Evolutionary conservation across 208 protist genomes (phyloP).

Genomic region (Wallacemonas sp.): DNA sequence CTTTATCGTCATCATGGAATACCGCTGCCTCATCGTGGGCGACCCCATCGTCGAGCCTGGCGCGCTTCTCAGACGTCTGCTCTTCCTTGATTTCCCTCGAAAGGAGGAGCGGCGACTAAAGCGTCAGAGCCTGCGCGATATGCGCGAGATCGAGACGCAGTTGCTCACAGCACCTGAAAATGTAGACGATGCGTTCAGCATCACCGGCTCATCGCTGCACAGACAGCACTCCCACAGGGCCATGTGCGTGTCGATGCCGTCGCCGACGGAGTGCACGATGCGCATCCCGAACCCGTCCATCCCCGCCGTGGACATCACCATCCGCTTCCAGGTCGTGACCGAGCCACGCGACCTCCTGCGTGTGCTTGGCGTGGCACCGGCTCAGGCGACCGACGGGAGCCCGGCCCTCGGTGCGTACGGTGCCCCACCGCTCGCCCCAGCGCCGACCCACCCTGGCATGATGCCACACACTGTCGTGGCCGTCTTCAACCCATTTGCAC

Average conservation of each 20-base stretch:
- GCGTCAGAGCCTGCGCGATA: constrained; percentile 12
- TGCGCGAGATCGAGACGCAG: constrained; percentile 13
- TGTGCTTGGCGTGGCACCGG: background rate
- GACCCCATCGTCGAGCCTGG: constrained; percentile 40
- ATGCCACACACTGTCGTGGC: constrained; percentile 33
- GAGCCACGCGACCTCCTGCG: constrained; percentile 21
- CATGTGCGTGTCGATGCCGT: constrained; percentile 12
- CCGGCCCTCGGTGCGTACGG: no score
- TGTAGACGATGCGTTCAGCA: background rate
- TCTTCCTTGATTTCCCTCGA: constrained; percentile 28
- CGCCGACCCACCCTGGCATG: constrained; percentile 13
- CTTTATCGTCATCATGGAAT: constrained; percentile 50
- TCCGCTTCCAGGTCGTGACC: constrained; percentile 36
- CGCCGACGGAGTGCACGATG: constrained; percentile 11
- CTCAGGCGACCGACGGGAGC: no score
- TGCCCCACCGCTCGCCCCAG: background rate
- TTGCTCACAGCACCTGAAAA: constrained; percentile 1
- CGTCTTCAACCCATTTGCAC: constrained; percentile 37
- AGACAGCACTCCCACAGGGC: background rate
- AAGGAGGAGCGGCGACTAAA: constrained; percentile 21
- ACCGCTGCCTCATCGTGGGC: constrained; percentile 47
- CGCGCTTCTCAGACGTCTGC: constrained; percentile 37
- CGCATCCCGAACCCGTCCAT: constrained; percentile 50
- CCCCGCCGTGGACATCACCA: constrained; percentile 46
- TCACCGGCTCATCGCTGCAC: background rate